Percentiles rank a stretch among this genome's conserved stretches.
Conservation (phyloP, 345 rosid genomes). For the Rhizophora mangle region DNA sequence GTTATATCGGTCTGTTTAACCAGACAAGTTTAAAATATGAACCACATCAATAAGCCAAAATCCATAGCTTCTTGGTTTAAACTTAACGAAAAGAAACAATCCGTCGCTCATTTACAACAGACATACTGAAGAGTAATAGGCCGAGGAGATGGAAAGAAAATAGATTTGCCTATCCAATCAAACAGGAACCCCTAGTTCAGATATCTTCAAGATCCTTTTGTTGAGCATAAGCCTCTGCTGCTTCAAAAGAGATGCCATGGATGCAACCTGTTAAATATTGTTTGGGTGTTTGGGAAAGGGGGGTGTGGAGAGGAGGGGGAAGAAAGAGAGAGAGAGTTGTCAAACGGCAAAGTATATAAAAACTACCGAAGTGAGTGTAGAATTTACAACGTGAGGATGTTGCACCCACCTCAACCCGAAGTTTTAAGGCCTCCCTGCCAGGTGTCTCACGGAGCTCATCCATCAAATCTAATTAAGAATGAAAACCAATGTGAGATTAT, state of each 20-base stretch:
- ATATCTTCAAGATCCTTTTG: conserved; percentile 72
- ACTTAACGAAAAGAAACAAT: not conserved
- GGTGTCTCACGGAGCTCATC: conserved; percentile 85
- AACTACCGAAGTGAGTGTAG: not conserved
- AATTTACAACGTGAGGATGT: not conserved
- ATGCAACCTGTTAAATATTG: conserved; percentile 59
- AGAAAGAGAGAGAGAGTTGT: not conserved
- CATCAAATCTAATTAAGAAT: conserved; percentile 61
- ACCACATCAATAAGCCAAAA: not conserved
- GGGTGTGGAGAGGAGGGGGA: not conserved
- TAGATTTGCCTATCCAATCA: conserved; percentile 16
- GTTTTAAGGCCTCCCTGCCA: conserved; percentile 88
- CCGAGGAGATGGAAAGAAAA: not conserved
- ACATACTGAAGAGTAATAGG: not conserved
- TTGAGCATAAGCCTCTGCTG: conserved; percentile 51
- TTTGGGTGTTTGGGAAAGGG: not conserved
- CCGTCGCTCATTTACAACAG: not conserved
- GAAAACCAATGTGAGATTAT: not conserved
- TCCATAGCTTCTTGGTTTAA: not conserved
- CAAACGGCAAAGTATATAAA: not conserved
- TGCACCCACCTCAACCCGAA: conserved; percentile 76
- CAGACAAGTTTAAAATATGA: not conserved
- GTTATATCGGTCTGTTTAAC: not conserved
- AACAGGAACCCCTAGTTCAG: conserved; percentile 74
- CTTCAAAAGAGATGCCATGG: conserved; percentile 62